Evolutionary conservation across 2,329 filamentous ascomycete species (phyloP).

Genomic region (Rhynchosporium graminicola): DNA sequence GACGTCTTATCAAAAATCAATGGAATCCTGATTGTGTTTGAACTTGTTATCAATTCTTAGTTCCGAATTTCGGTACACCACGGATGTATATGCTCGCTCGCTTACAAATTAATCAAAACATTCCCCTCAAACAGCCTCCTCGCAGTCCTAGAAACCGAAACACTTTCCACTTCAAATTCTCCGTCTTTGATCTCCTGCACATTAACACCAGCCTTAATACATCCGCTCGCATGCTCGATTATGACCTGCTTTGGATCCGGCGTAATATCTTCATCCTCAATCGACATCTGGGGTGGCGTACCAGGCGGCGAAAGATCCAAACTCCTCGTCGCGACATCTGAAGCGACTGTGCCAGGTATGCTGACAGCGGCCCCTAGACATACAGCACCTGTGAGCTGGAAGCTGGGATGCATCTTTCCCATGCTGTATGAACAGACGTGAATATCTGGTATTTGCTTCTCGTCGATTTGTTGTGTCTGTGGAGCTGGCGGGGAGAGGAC

Average conservation of each 20-base stretch:
- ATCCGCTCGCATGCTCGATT: slow-evolving; percentile 40
- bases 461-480: not conserved
- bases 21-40: not conserved
- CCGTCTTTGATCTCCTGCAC: slow-evolving; percentile 16
- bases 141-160: slow-evolving; percentile 18
- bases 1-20: no score
- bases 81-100: not conserved
- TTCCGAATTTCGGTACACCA: not conserved
- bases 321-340: slow-evolving; percentile 17
- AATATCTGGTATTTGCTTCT: slow-evolving; percentile 41
- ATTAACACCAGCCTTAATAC: slow-evolving; percentile 36
- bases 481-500: slow-evolving; percentile 45
- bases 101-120: slow-evolving; percentile 16
- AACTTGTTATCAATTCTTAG: not conserved
- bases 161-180: slow-evolving; percentile 14
- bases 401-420: slow-evolving; percentile 51
- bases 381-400: slow-evolving; percentile 54
- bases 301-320: not conserved
- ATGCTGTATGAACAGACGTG: slow-evolving; percentile 51
- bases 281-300: not conserved
- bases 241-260: slow-evolving; percentile 15
- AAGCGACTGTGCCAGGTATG: slow-evolving; percentile 44
- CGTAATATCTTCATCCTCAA: not conserved
- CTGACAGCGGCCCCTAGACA: slow-evolving; percentile 49
- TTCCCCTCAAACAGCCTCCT: slow-evolving; percentile 21